Evolutionary conservation across 2,329 filamentous ascomycete genomes (phyloP), one percentile per base, ranked within the genome.

Genomic region (Chaetothyriales sp.): DNA sequence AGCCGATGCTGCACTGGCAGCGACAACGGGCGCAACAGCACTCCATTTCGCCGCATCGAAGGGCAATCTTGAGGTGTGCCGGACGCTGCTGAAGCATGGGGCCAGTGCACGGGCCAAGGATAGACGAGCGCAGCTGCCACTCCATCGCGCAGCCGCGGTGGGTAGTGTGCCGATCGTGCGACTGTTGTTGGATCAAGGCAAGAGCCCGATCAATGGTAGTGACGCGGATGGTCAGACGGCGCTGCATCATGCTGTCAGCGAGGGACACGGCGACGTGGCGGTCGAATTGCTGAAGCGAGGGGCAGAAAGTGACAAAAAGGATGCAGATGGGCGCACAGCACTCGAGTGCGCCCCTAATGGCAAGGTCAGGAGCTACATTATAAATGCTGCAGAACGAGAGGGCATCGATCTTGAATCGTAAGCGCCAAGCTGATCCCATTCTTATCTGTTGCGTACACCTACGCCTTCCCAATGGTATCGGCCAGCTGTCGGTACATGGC

Each of bases 41-140:
- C 77, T 98, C 18, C 90, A 96, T 67, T 95, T 96, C 64, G 81
- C 88, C 47, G 83, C 86, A 12, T 95, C 88, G 28, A 98, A 98
- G 68, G 80, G 79, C 61, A 89, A 94, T 63, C 72, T 95, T 44
- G 86, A 93, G 56, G 75, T 84, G 5, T 87, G 87, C 22, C 82
- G 81, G 47, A 80, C 79, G 52, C 77, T 98, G n/a, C 69, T 98
- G 42, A 74, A 77, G 18, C 75, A 80, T 59, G 83, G 84, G 52
- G 90, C 87, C 10, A 87, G 83, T 3, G 79, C 88, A 1, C 75
- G 90, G 22, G 75, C 89, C 2, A 86, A 86, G 56, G 92, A 98
- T 64, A 84, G 79, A 62, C 78, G 88, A 26, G 86, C 86, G n/a
- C 90, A 95, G 64, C 80, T 95, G 51, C 78, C 93, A 5, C 76